A percentile compares a stretch with the other conserved stretches of the same genome.
These are phyloP conservation scores for Torulaspora franciscae DNA, from an alignment of 805 yeast genomes.

Conservation along the genomic window DNA sequence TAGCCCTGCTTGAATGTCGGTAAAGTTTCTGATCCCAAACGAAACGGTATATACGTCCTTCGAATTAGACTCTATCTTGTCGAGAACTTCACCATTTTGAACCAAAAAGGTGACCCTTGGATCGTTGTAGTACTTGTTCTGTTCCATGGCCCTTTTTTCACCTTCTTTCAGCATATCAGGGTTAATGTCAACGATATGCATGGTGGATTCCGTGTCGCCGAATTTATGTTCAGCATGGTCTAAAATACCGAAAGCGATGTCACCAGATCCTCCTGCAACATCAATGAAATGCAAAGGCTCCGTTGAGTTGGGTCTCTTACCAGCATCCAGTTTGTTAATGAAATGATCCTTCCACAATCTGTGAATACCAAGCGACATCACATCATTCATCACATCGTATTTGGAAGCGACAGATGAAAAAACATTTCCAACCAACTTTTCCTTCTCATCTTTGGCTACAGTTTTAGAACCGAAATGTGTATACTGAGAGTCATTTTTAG, in stretches of 20 bases:
- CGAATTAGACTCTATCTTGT: conserved; percentile 74
- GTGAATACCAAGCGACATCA: conserved; percentile 94
- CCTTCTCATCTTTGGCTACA: conserved; percentile 75
- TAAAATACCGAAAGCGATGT: conserved; percentile 89
- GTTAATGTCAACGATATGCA: conserved; percentile 93
- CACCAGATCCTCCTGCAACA: conserved; percentile 99
- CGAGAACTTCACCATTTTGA: conserved; percentile 90
- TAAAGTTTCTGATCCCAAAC: conserved; percentile 95
- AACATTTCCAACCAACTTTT: conserved; percentile 75
- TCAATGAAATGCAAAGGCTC: conserved; percentile 84
- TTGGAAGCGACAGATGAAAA: conserved; percentile 92
- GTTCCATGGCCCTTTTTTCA: conserved; percentile 60
- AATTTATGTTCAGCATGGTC: conserved; percentile 82
- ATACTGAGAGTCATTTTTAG: conserved; percentile 36
- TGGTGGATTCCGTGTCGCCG: conserved; percentile 68
- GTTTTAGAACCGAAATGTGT: conserved; percentile 93
- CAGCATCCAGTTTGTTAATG: conserved; percentile 84
- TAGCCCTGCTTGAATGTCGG: conserved; percentile 88
- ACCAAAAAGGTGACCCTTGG: conserved; percentile 72
- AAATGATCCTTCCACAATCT: conserved; percentile 93
- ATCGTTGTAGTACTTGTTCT: conserved; percentile 48
- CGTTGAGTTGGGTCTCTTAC: conserved; percentile 75
- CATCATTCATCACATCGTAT: conserved; percentile 96
- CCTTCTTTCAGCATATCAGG: conserved; percentile 96
- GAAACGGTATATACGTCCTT: conserved; percentile 96